Evolutionary conservation across 495 filamentous ascomycete species (phyloP), one percentile per base, ranked within the genome.

Genomic region (Lasiosphaeria ovina): DNA sequence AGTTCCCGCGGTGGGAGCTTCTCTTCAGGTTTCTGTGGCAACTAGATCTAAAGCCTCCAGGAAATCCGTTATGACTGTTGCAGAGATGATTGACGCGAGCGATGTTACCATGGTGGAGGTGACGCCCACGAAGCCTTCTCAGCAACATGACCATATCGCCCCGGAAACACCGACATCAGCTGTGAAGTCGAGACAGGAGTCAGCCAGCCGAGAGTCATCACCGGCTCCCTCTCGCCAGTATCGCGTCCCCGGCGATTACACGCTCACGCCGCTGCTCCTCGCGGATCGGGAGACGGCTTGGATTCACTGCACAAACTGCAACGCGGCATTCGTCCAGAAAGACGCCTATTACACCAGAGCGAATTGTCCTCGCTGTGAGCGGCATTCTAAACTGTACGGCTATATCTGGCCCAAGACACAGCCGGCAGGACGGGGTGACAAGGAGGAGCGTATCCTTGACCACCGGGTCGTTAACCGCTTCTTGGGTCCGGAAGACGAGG

Each of bases 341-440:
- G 88, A 98, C 65, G 91, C 87, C 3, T 97, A 94, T 71, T 86
- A 86, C 57, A 95, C 93, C 3, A 86, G 89, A 14, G 82, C 85
- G 31, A 87, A 89, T 34, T 99, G 94, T 69, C 91, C 89, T 9
- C 85, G 95, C 16, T 99, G 94, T 74, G 95, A 98, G 76, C 83
- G 95, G 0, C 94, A 99, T 66, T 93, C 89, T 33, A 98, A 95
- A 73, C 78, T 99, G 1, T 99, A 97, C 70, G 95, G 95, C 0
- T 96, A 89, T 66, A 81, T 85, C 54, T 99, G 95, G 95, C 94
- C 94, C 16, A 95, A 98, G 74, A 98, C 95, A 2, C 89, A 96
- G 40, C 86, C 79, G 24, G 81, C 86, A 59, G 89, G 89, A 0
- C 82, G 82, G 16, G 60, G 76, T 10, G 94, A 98, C 67, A 92